Evolutionary conservation across 352 stramenopile species (phyloP), one percentile per base, ranked within the genome.

Genomic region (Peronosclerospora sorghi): DNA sequence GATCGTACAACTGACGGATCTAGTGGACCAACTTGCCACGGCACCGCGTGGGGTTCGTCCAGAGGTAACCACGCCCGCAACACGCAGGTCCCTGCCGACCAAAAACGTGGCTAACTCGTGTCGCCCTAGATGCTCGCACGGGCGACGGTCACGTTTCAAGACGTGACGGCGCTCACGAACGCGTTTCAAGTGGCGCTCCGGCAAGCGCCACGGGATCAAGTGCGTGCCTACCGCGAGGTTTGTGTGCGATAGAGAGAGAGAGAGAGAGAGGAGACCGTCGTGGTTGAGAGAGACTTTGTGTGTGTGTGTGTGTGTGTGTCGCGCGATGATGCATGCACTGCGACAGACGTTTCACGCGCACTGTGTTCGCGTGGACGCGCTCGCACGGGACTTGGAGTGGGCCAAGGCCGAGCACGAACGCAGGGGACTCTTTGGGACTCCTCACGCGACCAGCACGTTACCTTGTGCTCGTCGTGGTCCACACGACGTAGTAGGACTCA

Each of bases 141-240:
- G 58, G 80, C 75, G 14, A 75, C 90, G 29, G 86, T 86, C 45
- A 90, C 90, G 58, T 64, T 89, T 37, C 78, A 78, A 18, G 77
- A 93, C 58, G 73, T 83, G 23, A 54, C 89, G 18, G 75, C 89
- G 54, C 67, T 93, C 41, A 84, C 85, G 54, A 93, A 93, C 55
- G 77, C 77, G 24, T 93, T 86, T 48, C 76, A 88, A 41, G 54
- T 90, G 13, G 75, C 80, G 2, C 54, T 93, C 18, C 71, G 73
- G 18, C 80, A 93, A 59, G 80, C 75, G 19, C 68, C 70, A 8
- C 65, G 76, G 9, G 73, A 90, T 35, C 62, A 87, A 43, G 68
- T 76, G 9, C 60, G 64, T 37, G 51, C 69, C 10, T 88, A 83
- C 43, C 64, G 66, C 48, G 77, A 92, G 60, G 80, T 92, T 50